Percentiles rank a stretch among this genome's conserved stretches.
phyloP scores from a whole-genome alignment of 495 filamentous ascomycete genomes.

The Parachaetomium inaequale region DNA sequence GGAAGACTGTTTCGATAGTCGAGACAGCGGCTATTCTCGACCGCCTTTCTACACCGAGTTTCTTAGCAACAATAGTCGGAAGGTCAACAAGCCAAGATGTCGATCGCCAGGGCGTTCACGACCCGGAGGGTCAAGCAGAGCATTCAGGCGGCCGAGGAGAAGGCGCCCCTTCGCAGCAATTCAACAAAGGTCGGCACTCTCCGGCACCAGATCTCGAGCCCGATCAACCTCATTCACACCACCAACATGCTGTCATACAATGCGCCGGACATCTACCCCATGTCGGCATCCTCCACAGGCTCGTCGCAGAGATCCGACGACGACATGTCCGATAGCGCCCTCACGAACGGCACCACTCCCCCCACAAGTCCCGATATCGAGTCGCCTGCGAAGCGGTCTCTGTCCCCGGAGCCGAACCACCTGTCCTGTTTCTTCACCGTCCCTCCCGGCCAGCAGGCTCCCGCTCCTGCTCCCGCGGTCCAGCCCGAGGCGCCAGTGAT shows the following conservation, averaged over 20 bases:
- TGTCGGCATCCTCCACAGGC: conserved; percentile 53
- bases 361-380: conserved; percentile 73
- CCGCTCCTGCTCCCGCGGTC: conserved; percentile 23
- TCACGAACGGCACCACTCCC: conserved; percentile 55
- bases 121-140: conserved; percentile 48
- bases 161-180: conserved; percentile 43
- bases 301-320: conserved; percentile 52
- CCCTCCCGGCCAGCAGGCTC: conserved; percentile 39
- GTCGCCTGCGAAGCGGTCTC: conserved; percentile 56
- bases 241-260: conserved; percentile 96
- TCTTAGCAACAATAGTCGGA: background rate
- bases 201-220: conserved; percentile 75
- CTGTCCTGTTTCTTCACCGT: conserved; percentile 73
- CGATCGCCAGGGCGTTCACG: conserved; percentile 66
- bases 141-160: conserved; percentile 33
- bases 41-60: background rate
- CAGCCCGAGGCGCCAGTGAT: conserved; percentile 56
- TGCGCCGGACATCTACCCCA: conserved; percentile 70
- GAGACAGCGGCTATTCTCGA: background rate
- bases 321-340: conserved; percentile 58
- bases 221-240: conserved; percentile 82
- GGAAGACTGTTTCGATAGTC: background rate
- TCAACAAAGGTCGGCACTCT: conserved; percentile 44
- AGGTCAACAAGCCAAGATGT: conserved; percentile 36
- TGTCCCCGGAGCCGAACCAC: conserved; percentile 66